phyloP scores from a whole-genome alignment of 225 moss, liverwort and hornwort genomes.

The Pleurozium schreberi region DNA sequence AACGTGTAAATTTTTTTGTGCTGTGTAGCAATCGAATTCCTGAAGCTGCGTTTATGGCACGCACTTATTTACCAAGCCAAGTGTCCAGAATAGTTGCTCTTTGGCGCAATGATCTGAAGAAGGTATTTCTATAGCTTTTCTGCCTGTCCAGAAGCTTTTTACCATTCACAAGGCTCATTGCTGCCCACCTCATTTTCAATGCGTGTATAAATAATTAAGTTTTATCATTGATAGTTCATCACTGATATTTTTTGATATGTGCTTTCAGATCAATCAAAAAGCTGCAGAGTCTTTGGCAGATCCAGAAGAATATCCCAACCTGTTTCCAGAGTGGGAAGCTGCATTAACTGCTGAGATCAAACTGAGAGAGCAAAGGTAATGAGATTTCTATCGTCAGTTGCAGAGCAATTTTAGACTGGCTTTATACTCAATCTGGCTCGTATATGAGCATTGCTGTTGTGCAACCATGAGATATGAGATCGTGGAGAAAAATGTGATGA shows the following conservation, averaged over 20 bases:
- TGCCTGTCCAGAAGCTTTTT: neutral
- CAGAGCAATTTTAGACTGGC: neutral
- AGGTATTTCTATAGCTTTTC: constrained; percentile 10
- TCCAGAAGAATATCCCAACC: constrained; percentile 83
- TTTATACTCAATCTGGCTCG: neutral
- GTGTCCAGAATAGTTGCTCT: constrained; percentile 74
- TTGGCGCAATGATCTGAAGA: constrained; percentile 95
- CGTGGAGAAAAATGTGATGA: neutral
- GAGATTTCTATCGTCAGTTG: neutral
- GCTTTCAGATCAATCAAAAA: constrained; percentile 75
- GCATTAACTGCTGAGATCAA: constrained; percentile 61
- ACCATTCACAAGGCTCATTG: neutral
- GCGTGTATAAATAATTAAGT: neutral
- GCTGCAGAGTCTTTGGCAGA: constrained; percentile 96
- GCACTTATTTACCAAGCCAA: constrained; percentile 86
- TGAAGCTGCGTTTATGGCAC: constrained; percentile 92
- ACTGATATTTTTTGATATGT: neutral
- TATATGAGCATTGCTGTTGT: neutral
- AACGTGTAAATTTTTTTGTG: neutral
- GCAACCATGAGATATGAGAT: neutral
- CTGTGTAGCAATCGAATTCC: constrained; percentile 81
- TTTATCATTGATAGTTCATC: neutral
- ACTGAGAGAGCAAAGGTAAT: constrained; percentile 51
- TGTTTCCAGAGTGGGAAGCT: constrained; percentile 84
- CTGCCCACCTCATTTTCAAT: neutral